These are phyloP conservation scores for Brasenia schreberi DNA, from an alignment of 164 flowering plant species.

Conservation along the genomic window DNA sequence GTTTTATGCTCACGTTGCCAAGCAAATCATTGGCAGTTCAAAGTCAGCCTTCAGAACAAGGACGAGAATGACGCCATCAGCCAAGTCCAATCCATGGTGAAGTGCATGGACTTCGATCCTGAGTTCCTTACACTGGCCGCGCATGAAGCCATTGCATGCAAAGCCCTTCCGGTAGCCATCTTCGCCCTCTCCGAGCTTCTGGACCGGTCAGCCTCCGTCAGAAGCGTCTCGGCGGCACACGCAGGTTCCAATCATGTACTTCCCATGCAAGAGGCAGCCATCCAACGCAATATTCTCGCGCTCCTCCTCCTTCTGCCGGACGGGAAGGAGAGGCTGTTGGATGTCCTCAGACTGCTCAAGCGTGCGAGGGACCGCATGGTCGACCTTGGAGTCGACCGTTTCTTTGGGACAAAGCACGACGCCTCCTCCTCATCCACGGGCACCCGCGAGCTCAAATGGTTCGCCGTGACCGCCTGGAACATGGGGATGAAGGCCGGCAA, in stretches of 20 bases:
- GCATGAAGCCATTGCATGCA: constrained; percentile 86
- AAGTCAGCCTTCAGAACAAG: constrained; percentile 65
- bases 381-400: constrained; percentile 49
- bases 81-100: constrained; percentile 62
- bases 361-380: constrained; percentile 31
- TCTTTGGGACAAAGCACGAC: constrained; percentile 64
- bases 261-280: constrained; percentile 42
- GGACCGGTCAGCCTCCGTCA: constrained; percentile 27
- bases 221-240: not conserved
- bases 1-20: too few species aligned
- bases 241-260: constrained; percentile 3
- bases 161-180: constrained; percentile 65
- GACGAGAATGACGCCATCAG: constrained; percentile 39
- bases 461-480: constrained; percentile 78
- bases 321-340: constrained; percentile 12
- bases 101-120: constrained; percentile 76
- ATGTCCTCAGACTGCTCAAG: constrained; percentile 35
- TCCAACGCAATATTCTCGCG: constrained; percentile 54
- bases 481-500: constrained; percentile 50
- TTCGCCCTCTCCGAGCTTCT: constrained; percentile 57
- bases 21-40: constrained; percentile 38
- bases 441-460: constrained; percentile 71
- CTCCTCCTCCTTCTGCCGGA: constrained; percentile 40
- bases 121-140: constrained; percentile 83
- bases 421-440: constrained; percentile 19